Percentiles rank a stretch among this genome's conserved stretches.
phyloP scores from a whole-genome alignment of 2,329 filamentous ascomycete genomes.

The Nothopassalora personata region DNA sequence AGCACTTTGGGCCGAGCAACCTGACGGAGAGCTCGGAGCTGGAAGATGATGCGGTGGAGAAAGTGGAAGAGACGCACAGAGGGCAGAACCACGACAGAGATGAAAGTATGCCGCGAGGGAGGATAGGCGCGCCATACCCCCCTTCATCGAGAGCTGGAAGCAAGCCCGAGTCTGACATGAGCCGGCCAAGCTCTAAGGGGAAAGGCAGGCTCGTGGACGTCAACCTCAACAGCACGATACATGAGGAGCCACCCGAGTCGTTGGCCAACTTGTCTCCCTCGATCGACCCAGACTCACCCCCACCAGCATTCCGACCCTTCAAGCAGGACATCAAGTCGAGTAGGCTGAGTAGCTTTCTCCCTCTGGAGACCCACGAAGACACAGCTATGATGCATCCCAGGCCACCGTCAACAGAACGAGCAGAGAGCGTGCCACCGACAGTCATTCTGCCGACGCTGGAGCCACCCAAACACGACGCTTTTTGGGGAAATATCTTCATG shows the following conservation, averaged over 20 bases:
- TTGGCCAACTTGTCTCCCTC: constrained; percentile 35
- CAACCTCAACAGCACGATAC: constrained; percentile 64
- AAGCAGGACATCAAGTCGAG: constrained; percentile 39
- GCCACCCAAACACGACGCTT: constrained; percentile 75
- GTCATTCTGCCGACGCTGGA: constrained; percentile 58
- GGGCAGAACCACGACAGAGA: constrained; percentile 37
- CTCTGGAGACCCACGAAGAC: constrained; percentile 50
- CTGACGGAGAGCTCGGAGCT: constrained; percentile 81
- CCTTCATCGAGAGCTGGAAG: constrained; percentile 37
- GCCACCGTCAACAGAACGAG: constrained; percentile 44
- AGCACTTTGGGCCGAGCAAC: constrained; percentile 78
- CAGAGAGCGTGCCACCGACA: constrained; percentile 52
- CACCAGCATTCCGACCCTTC: constrained; percentile 53
- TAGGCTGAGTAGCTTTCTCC: constrained; percentile 41
- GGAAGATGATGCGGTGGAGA: constrained; percentile 56
- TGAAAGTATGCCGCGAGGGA: constrained; percentile 35
- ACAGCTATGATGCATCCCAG: constrained; percentile 41
- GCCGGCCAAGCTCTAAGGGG: constrained; percentile 48
- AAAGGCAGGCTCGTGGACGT: constrained; percentile 76
- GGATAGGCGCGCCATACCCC: constrained; percentile 33
- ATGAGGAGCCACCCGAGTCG: constrained; percentile 38
- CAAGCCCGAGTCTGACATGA: constrained; percentile 38
- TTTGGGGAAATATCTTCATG: constrained; percentile 86
- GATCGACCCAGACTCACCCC: constrained; percentile 41
- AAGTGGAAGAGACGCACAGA: constrained; percentile 36